These are phyloP conservation scores for Mortierella sp. DNA, from an alignment of 371 early-diverging fungal species.

Conservation along the genomic window DNA sequence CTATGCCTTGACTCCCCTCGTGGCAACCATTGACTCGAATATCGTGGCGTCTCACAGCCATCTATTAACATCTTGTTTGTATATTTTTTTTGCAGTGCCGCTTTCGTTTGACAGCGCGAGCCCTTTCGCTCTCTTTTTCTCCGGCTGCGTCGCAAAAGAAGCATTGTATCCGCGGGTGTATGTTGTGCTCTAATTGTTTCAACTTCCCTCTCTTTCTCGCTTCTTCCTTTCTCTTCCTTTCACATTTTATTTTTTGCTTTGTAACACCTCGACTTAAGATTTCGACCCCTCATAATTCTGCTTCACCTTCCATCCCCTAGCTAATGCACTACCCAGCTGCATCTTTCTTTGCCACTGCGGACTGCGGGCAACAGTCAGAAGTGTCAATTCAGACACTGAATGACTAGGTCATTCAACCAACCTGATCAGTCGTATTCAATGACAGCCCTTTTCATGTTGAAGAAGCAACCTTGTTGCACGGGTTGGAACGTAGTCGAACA, in stretches of 20 bases:
- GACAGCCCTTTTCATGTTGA: background rate
- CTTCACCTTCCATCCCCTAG: background rate
- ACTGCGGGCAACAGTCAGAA: slow-evolving; percentile 5
- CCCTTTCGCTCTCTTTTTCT: background rate
- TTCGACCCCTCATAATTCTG: background rate
- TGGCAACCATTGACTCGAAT: background rate
- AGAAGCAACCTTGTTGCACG: background rate
- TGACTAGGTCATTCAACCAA: background rate
- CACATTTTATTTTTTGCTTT: background rate
- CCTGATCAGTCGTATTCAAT: background rate
- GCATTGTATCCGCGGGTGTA: no score
- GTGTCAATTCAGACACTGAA: background rate
- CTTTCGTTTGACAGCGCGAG: background rate
- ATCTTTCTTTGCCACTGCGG: background rate
- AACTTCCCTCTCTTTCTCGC: background rate
- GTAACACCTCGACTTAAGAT: background rate
- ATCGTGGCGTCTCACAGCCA: background rate
- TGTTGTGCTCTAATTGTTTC: background rate
- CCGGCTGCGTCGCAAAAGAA: slow-evolving; percentile 8
- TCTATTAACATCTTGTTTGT: background rate
- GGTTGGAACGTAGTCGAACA: background rate
- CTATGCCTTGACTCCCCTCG: background rate
- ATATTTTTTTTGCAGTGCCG: background rate
- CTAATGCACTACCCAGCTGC: background rate
- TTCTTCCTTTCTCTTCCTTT: background rate